Conservation (phyloP, 495 filamentous ascomycete species). For the Usnea hakonensis region DNA sequence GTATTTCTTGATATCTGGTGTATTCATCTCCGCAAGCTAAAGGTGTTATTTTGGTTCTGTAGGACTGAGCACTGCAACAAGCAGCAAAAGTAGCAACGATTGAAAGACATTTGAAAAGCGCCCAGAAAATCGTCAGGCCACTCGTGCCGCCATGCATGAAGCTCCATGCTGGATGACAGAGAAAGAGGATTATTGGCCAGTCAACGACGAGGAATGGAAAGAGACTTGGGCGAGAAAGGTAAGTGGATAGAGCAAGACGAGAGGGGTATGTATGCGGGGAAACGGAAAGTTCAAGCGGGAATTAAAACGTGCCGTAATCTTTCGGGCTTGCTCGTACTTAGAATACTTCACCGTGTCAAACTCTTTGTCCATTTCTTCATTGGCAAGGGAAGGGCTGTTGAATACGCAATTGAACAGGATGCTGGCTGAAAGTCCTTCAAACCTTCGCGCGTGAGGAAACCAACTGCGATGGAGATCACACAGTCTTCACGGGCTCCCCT, state of each 20-base stretch:
- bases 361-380: neutral
- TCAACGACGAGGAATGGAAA: conserved; percentile 5
- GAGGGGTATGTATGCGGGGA: neutral
- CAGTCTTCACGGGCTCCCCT: too few relatives aligned
- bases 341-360: neutral
- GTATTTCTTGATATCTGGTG: neutral
- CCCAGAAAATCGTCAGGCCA: neutral
- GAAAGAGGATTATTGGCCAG: neutral
- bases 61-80: neutral
- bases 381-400: too few relatives aligned
- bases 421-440: neutral
- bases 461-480: neutral
- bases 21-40: neutral
- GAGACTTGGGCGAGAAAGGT: neutral
- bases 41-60: neutral
- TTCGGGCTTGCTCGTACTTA: too few relatives aligned
- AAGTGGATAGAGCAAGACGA: neutral
- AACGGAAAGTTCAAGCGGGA: neutral
- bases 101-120: neutral
- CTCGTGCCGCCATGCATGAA: conserved; percentile 3
- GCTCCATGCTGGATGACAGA: neutral
- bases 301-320: neutral
- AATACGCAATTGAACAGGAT: neutral
- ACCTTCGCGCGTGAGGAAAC: neutral
- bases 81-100: neutral